Base-by-base conservation (phyloP, 139 green algal genomes). In the Chlorella vulgaris region DNA sequence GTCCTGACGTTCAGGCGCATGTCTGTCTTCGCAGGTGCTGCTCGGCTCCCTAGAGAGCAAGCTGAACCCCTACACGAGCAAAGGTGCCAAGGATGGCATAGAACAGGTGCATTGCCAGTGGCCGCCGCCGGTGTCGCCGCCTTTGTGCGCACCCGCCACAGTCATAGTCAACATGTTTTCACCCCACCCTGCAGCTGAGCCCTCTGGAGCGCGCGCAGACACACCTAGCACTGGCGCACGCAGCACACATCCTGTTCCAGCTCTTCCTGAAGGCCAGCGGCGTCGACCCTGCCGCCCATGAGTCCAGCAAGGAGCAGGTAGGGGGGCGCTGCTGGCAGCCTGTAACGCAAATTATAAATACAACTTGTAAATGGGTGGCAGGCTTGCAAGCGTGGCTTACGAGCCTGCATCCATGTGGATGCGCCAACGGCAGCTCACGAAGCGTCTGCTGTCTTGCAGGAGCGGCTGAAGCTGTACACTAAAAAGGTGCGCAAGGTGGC, bases 401-500 rank as follows among this genome's bases (percentile, higher is more conserved):
- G n/a, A n/a, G n/a, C n/a, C n/a, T n/a, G n/a, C n/a, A n/a, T n/a
- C n/a, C n/a, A n/a, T n/a, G n/a, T n/a, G n/a, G n/a, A n/a, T n/a
- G n/a, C n/a, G n/a, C n/a, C n/a, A 24, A 8, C 24, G 60, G 60
- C 28, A 33, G 60, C n/a, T n/a, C n/a, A n/a, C n/a, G n/a, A n/a
- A n/a, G 28, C 19, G 28, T 67, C 63, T 43, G 42, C 43, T 26
- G 3, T 62, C 22, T 7, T 38, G 66, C 66, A 74, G 66, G 38
- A 74, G 15, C 66, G 66, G 2, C 21, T 74, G 38, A 29, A 33
- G 19, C 63, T 29, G 63, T 70, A 70, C 63, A 4, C 31, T 60
- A 89, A 88, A 65, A 92, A 92, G 71, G 80, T 94, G 38, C 69
- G 53, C 28, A 88, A 90, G 68, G 65, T 68, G 21, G 67, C 42